A percentile compares a stretch with the other conserved stretches of the same genome.
These are phyloP conservation scores for Byssoonygena ceratinophila DNA, from an alignment of 2,329 filamentous ascomycete species.

Conservation along the genomic window DNA sequence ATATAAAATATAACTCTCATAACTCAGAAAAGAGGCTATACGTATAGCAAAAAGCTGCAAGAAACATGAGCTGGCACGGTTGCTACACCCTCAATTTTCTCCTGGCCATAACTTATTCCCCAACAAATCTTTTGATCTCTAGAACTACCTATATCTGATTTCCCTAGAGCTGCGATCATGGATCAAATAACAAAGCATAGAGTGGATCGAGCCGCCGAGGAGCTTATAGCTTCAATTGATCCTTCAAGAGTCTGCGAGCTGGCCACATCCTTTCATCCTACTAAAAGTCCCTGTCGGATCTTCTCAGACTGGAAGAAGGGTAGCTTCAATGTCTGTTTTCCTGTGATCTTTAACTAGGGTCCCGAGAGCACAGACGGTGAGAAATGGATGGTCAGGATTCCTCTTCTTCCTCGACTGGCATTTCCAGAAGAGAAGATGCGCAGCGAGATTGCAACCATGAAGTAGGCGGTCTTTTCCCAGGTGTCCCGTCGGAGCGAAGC, in stretches of 20 bases:
- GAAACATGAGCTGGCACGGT: background rate
- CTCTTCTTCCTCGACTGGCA: background rate
- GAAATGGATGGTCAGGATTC: background rate
- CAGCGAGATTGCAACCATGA: background rate
- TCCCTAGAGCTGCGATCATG: slow-evolving; percentile 1
- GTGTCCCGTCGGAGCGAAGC: background rate
- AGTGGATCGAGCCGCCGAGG: background rate
- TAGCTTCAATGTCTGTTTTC: background rate
- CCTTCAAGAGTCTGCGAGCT: slow-evolving; percentile 5
- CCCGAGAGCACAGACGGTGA: background rate
- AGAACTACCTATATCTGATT: background rate
- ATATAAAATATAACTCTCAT: too few species aligned
- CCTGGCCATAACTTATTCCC: background rate
- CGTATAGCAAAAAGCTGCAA: too few species aligned
- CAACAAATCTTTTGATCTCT: background rate
- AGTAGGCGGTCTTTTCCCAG: background rate
- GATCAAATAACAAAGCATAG: slow-evolving; percentile 12
- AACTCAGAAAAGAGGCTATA: too few species aligned
- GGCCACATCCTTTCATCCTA: slow-evolving; percentile 10
- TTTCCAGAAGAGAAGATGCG: background rate
- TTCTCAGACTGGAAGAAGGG: background rate
- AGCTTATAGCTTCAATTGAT: slow-evolving; percentile 8
- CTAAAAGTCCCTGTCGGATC: background rate
- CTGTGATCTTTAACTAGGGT: background rate
- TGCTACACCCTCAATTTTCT: background rate